Evolutionary conservation across 805 yeast genomes (phyloP), one percentile per base, ranked within the genome.

Genomic region (Saturnispora kantuleensis): DNA sequence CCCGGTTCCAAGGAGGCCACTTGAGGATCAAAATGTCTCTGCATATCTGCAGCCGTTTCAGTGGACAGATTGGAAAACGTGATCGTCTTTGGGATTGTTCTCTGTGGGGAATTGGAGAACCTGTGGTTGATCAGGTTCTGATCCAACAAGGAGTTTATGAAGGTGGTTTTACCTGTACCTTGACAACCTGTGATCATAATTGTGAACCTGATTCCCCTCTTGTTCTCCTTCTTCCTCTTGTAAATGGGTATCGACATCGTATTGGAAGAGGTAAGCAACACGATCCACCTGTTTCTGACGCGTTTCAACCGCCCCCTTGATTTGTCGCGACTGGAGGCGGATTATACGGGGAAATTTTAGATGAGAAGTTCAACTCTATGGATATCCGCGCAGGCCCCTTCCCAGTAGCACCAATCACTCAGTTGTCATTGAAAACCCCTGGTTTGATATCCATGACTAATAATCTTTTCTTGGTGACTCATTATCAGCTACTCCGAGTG

Each of bases 121-220:
- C 77, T 70, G 53, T 81, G 85, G 13, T 79, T 73, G 49, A 83
- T 59, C 33, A 83, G 69, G 46, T 72, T 74, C 34, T 78, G 76
- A 57, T 79, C 84, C 48, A 84, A 60, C 41, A 84, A 58, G 37
- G 84, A 72, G 56, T 84, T 84, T 49, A 83, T 68, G 56, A 84
- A 84, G 0, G 90, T 78, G 16, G 89, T 76, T 57, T 83, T 84
- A 10, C 94, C 94, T 0, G 85, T 74, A 13, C 90, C 90, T 49
- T 79, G 72, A 39, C 76, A 75, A 15, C 94, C 94, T 18, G 79
- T 77, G 13, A 81, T 72, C 77, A 84, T 71, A 54, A 84, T 67
- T 34, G 88, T 78, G 66, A 83, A 83, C 50, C 81, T 77, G 56
- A 82, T 71, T 33, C 86, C 88, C 55, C 84, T 79, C 56, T 76